Evolutionary conservation across 2,329 filamentous ascomycete genomes (phyloP), one percentile per base, ranked within the genome.

Genomic region (Fusarium nematophilum): DNA sequence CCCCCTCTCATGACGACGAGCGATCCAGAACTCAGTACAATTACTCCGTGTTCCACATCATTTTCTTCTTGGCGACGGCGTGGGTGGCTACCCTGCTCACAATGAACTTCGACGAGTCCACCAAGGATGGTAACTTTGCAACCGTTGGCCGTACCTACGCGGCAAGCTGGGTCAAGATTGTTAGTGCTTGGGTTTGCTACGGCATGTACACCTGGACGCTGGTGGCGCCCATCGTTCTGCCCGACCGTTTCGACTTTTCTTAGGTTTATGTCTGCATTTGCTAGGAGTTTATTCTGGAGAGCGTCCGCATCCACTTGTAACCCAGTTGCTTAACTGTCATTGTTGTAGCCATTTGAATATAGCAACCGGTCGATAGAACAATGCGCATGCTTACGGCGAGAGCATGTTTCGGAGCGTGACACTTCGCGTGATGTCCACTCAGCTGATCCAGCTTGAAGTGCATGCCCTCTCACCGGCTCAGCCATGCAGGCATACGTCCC

Each of bases 91-190:
- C 93, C 1, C 81, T 99, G 29, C 83, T 99, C 27, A 83, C 82
- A 9, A 90, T 93, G 79, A 90, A 91, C 69, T 86, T 90, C 64
- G 85, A 90, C 8, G 83, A 87, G 60, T 79, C 81, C 34, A 86
- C 87, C 55, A 82, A 85, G 38, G 83, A 73, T 29, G 83, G 86
- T 42, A 89, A 93, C 70, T 98, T 99, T 76, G 92, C 92, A 2
- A 92, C 94, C 0, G 94, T 99, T 4, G 95, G 95, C 15, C 85
- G 95, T 55, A 98, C 94, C 5, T 96, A 98, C 77, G 96, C 93
- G 86, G 95, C 95, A 26, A 97, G 92, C 72, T 99, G 96, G 95
- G 93, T 97, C 67, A 99, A 99, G 86, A 98, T 99, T 75, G 88
- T 97, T 48, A 96, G 93, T 76, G 89, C 94, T 14, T 99, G 95